phyloP scores from a whole-genome alignment of 148 eudicot species.

The Selenicereus undatus region DNA sequence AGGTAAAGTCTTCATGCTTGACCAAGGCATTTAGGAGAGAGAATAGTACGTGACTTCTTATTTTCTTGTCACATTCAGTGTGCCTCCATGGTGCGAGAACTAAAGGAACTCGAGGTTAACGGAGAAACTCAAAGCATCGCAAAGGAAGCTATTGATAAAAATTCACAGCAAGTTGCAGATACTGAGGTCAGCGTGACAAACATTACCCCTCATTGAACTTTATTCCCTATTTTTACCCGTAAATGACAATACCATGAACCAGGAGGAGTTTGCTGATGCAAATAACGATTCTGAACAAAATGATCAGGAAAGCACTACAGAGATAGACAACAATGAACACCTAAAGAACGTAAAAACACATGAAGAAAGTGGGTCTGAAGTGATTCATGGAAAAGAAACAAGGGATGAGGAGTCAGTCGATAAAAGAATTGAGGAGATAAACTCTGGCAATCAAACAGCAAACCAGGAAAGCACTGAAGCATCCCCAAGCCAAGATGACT shows the following conservation, averaged over 20 bases:
- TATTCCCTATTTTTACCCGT: background rate
- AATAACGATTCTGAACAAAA: slow-evolving; percentile 4
- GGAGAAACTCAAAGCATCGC: slow-evolving; percentile 3
- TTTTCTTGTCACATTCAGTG: background rate
- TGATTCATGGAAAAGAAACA: background rate
- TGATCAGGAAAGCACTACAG: background rate
- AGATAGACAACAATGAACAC: background rate
- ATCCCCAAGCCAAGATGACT: slow-evolving; percentile 7
- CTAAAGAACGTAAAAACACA: background rate
- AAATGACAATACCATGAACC: background rate
- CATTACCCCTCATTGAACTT: background rate
- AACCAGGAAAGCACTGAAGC: background rate
- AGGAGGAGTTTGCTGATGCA: background rate
- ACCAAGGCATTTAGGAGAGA: background rate
- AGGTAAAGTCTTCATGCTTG: background rate
- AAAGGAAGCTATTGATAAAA: background rate
- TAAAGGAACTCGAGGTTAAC: background rate
- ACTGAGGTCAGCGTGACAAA: background rate
- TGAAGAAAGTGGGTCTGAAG: background rate
- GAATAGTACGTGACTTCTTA: background rate
- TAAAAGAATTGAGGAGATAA: background rate
- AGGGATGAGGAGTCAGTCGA: slow-evolving; percentile 12
- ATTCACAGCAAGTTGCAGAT: background rate
- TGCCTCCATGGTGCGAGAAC: background rate
- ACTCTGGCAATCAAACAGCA: slow-evolving; percentile 9